phyloP scores from a whole-genome alignment of 23 red algal genomes.

The Gracilaria vermiculophylla region DNA sequence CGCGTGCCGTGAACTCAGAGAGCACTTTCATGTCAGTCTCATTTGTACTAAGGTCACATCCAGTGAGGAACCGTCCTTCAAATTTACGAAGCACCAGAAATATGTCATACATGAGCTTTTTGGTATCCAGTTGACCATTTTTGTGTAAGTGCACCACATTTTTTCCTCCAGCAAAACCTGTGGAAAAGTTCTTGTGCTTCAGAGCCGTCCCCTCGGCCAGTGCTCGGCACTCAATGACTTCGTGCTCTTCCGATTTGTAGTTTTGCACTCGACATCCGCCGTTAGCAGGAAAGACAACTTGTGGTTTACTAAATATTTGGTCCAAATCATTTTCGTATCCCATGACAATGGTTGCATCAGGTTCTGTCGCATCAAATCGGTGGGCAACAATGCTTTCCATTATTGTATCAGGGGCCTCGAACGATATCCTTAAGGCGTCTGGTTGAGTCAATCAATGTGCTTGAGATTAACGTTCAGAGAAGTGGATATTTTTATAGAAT shows the following conservation, averaged over 20 bases:
- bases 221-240: background rate
- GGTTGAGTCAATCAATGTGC: no score
- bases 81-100: background rate
- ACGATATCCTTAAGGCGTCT: no score
- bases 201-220: background rate
- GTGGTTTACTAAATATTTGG: background rate
- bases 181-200: background rate
- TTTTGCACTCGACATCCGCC: background rate
- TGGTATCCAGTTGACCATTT: background rate
- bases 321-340: background rate
- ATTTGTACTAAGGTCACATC: background rate
- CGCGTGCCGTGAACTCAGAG: background rate
- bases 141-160: background rate
- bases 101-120: conserved; percentile 4
- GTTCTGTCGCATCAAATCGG: background rate
- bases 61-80: background rate
- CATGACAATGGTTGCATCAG: background rate
- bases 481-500: no score
- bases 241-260: background rate
- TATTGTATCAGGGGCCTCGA: no score
- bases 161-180: conserved; percentile 14
- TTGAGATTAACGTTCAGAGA: no score
- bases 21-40: background rate
- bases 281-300: background rate
- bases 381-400: background rate